Evolutionary conservation across 2,329 filamentous ascomycete genomes (phyloP).

Genomic region (Cyanodermella asteris): DNA sequence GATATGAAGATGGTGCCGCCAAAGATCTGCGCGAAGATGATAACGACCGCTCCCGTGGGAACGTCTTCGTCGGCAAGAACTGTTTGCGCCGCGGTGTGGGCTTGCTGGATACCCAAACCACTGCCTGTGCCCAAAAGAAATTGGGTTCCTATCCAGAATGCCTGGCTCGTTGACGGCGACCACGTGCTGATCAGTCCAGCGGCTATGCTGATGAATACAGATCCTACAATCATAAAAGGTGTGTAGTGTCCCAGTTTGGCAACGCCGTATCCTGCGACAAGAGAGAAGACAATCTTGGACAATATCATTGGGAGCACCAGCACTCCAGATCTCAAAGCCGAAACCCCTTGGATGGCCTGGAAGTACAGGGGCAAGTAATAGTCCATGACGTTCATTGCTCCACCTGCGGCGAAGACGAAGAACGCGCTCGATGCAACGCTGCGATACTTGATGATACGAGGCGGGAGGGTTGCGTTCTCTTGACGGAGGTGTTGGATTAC

Average conservation of each 20-base stretch:
- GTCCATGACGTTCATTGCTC: conserved; percentile 3
- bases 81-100: conserved; percentile 9
- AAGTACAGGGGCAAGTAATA: conserved; percentile 13
- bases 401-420: conserved; percentile 15
- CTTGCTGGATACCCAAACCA: conserved; percentile 10
- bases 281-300: conserved; percentile 4
- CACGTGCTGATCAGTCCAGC: conserved; percentile 14
- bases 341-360: conserved; percentile 12
- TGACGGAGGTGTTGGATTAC: conserved; percentile 30
- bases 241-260: conserved; percentile 3
- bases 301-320: conserved; percentile 10
- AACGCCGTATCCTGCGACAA: conserved; percentile 7
- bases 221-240: conserved; percentile 4
- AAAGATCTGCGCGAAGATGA: conserved; percentile 10
- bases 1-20: conserved; percentile 10
- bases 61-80: conserved; percentile 7
- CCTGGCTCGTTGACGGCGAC: conserved; percentile 8
- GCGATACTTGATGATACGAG: conserved; percentile 31
- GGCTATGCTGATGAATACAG: conserved; percentile 11
- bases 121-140: conserved; percentile 10
- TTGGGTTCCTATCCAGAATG: conserved; percentile 12
- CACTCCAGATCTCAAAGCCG: conserved; percentile 7
- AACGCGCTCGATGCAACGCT: conserved; percentile 28
- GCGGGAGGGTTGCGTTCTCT: conserved; percentile 34
- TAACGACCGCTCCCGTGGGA: conserved; percentile 9